These are phyloP conservation scores for Dorcoceras hygrometricum DNA, from an alignment of 257 asterid species.

Conservation along the genomic window DNA sequence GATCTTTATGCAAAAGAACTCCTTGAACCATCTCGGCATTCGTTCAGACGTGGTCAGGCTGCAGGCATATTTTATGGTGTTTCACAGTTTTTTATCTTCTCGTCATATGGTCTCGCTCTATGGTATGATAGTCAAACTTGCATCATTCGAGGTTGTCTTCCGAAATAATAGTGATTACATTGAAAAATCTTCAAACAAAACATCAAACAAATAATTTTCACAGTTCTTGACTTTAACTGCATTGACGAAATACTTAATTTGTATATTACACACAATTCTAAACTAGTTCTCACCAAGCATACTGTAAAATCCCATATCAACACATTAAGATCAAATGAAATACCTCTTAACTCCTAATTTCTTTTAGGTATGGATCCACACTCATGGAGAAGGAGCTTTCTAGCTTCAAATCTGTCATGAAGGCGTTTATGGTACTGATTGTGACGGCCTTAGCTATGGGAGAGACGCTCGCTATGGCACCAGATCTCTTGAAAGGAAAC, in stretches of 20 bases:
- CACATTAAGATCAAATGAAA: background rate
- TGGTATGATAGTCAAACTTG: constrained; percentile 48
- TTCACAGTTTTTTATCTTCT: constrained; percentile 93
- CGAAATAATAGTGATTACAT: too few species aligned
- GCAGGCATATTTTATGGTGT: constrained; percentile 91
- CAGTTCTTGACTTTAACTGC: too few species aligned
- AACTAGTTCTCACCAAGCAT: too few species aligned
- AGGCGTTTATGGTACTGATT: constrained; percentile 85
- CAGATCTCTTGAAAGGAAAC: constrained; percentile 90
- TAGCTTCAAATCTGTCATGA: constrained; percentile 81
- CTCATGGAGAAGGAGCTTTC: constrained; percentile 85
- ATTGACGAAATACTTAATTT: too few species aligned
- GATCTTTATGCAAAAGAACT: constrained; percentile 73
- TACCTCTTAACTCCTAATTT: background rate
- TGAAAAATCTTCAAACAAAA: too few species aligned
- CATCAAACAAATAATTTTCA: too few species aligned
- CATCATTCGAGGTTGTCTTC: background rate
- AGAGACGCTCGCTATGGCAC: constrained; percentile 97
- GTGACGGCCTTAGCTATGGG: constrained; percentile 96
- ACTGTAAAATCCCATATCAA: too few species aligned
- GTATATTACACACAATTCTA: too few species aligned
- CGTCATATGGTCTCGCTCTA: constrained; percentile 87
- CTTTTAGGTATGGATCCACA: constrained; percentile 74
- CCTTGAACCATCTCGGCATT: constrained; percentile 67
- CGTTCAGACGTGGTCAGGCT: constrained; percentile 84